Conservation (phyloP, 2,329 filamentous ascomycete species). For the Ceratocystis diversiconidia region DNA sequence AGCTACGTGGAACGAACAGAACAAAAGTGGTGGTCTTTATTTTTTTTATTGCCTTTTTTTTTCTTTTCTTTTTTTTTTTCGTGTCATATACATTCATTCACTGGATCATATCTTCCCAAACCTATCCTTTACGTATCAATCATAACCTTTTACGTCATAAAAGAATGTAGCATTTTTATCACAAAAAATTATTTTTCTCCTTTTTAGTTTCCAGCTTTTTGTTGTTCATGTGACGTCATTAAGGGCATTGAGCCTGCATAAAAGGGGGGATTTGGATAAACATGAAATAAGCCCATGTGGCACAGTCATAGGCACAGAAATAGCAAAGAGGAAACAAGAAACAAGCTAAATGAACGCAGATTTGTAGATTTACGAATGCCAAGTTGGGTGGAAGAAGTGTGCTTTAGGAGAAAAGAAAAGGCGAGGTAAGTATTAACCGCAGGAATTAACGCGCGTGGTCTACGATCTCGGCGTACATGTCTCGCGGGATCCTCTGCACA, state of each 20-base stretch:
- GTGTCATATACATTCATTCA: conserved; percentile 2
- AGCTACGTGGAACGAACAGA: conserved; percentile 3
- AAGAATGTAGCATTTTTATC: background rate
- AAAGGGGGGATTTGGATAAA: too few species aligned
- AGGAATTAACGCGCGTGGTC: conserved; percentile 55
- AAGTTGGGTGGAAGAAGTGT: too few species aligned
- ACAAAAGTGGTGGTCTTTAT: background rate
- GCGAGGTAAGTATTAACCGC: background rate
- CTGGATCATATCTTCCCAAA: background rate
- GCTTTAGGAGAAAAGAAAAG: background rate
- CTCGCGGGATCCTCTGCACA: conserved; percentile 77
- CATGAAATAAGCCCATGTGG: too few species aligned
- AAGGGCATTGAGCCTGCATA: too few species aligned
- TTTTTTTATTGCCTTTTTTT: background rate
- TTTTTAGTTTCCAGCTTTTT: background rate
- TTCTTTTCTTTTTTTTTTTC: background rate
- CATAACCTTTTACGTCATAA: background rate
- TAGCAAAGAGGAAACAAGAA: too few species aligned
- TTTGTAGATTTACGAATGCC: background rate
- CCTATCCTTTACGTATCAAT: background rate
- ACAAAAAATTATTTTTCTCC: background rate
- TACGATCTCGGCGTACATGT: conserved; percentile 82
- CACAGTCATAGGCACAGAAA: too few species aligned
- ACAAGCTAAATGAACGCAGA: too few species aligned
- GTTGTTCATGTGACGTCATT: background rate